A percentile compares a stretch with the other conserved stretches of the same genome.
These are phyloP conservation scores for Aspergillus calidoustus DNA, from an alignment of 2,329 filamentous ascomycete species.

Conservation along the genomic window DNA sequence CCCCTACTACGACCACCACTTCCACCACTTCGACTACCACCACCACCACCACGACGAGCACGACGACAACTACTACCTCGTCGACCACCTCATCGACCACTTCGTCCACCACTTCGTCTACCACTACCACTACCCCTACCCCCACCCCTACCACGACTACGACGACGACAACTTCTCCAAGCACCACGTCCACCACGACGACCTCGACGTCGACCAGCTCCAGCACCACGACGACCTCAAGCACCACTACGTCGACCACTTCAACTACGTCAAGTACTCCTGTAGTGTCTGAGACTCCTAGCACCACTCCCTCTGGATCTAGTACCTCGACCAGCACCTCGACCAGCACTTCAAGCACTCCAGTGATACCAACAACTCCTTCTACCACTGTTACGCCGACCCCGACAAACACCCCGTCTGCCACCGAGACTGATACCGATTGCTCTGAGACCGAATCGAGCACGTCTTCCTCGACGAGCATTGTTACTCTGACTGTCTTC, in stretches of 20 bases:
- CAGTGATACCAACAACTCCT: conserved; percentile 2
- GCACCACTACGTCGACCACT: neutral
- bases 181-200: neutral
- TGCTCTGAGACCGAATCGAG: neutral
- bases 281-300: neutral
- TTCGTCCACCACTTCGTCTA: conserved; percentile 7
- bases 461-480: conserved; percentile 10
- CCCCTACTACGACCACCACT: neutral
- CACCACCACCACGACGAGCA: conserved; percentile 9
- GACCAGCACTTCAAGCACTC: conserved; percentile 9
- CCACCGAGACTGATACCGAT: conserved; percentile 1
- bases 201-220: neutral
- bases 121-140: neutral
- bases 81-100: conserved; percentile 10
- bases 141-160: conserved; percentile 18
- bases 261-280: conserved; percentile 8
- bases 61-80: conserved; percentile 17
- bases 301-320: neutral
- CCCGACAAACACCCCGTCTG: conserved; percentile 9
- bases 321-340: neutral
- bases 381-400: neutral
- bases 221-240: neutral
- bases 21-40: conserved; percentile 2
- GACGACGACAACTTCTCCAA: neutral
- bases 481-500: conserved; percentile 12